Conservation (phyloP, 768 basidiomycete genomes). For the Termitomyces sp. region DNA sequence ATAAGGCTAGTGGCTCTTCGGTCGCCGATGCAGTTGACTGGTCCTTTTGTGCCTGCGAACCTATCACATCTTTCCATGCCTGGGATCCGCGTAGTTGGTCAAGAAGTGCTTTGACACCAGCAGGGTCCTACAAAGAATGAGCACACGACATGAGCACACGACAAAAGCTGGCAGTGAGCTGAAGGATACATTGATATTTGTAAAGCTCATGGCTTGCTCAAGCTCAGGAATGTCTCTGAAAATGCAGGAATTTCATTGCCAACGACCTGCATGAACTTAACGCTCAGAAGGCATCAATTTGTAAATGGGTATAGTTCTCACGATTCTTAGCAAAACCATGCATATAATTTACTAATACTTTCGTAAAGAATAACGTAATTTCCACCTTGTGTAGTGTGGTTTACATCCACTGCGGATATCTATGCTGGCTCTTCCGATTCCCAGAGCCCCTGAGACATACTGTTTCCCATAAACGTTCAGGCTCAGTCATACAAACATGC, state of each 20-base stretch:
- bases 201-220: constrained; percentile 35
- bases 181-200: constrained; percentile 55
- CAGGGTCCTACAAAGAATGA: constrained; percentile 49
- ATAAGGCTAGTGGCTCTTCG: constrained; percentile 4
- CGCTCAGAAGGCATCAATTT: background rate
- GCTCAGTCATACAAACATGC: background rate
- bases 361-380: too few species aligned
- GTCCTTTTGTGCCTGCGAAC: background rate
- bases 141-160: constrained; percentile 11
- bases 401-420: too few species aligned
- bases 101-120: constrained; percentile 65
- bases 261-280: background rate
- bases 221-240: background rate
- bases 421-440: background rate
- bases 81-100: constrained; percentile 65
- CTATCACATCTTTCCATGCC: constrained; percentile 57
- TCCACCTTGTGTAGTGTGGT: too few species aligned
- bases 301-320: background rate
- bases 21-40: constrained; percentile 8
- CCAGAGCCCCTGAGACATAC: background rate
- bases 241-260: constrained; percentile 2
- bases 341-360: too few species aligned
- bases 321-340: background rate
- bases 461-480: background rate
- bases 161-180: constrained; percentile 3